Evolutionary conservation across 139 green algal genomes (phyloP), one percentile per base, ranked within the genome.

Genomic region (Chlorella sp.): DNA sequence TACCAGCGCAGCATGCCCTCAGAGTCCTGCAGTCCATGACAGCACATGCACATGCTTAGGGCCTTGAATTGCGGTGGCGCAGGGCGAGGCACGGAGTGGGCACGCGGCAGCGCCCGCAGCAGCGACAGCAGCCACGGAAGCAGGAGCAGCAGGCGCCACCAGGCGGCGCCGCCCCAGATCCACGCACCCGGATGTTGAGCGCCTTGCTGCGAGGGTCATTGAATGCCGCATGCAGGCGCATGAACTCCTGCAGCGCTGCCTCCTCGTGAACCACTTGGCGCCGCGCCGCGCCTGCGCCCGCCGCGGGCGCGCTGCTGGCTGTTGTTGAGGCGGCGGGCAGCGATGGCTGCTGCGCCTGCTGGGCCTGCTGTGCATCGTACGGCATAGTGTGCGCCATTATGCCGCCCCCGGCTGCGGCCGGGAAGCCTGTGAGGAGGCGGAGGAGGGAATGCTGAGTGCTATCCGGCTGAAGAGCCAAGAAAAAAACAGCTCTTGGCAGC

Each of bases 141-240:
- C 36, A 19, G 67, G 34, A 9, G 67, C 17, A 13, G 67, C 67
- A 44, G 34, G 14, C 17, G 1, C 30, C 2, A 36, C 67, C 46
- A 36, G 67, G 16, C n/a, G 2, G 67, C 22, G 16, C 58, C 22
- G 16, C 60, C 30, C 3, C 41, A 22, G 36, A 22, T 24, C 40
- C 30, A n/a, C 74, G 19, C 76, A 73, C 77, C 77, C 73, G 73
- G 40, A 73, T n/a, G 0, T 22, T 73, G 1, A 13, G 7, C 8
- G 58, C 28, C 6, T 41, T 30, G 11, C 30, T 34, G 28, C 36
- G 34, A 4, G 76, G 58, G 38, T 43, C n/a, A 40, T 83, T 83
- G 77, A 83, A 83, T 13, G 56, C 56, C 14, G 77, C 40, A 14
- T 83, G 60, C 77, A 73, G 30, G 40, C 77, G 58, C 60, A 83